phyloP scores from a whole-genome alignment of 331 rosid species.

The Arachis monticola region DNA sequence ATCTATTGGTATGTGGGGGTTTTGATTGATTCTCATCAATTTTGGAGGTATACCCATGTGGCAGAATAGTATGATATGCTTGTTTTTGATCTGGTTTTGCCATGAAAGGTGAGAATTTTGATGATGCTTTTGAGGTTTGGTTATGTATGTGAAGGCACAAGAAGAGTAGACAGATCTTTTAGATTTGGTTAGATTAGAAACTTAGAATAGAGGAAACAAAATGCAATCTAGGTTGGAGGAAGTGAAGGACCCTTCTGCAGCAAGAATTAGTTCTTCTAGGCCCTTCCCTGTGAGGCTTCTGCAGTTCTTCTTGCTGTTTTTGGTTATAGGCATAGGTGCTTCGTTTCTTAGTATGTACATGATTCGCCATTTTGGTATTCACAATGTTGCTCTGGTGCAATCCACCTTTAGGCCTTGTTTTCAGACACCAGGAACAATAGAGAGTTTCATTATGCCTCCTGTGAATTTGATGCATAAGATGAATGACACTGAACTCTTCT shows the following conservation, averaged over 20 bases:
- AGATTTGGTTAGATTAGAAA: conserved; percentile 42
- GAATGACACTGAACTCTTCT: conserved; percentile 80
- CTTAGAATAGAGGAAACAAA: conserved; percentile 37
- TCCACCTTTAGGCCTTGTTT: conserved; percentile 60
- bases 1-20: conserved; percentile 36
- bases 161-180: conserved; percentile 34
- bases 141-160: conserved; percentile 26
- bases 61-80: conserved; percentile 29
- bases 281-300: conserved; percentile 71
- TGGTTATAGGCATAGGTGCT: conserved; percentile 72
- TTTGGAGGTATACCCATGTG: conserved; percentile 30
- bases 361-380: conserved; percentile 67
- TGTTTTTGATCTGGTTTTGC: conserved; percentile 37
- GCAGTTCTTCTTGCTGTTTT: conserved; percentile 69
- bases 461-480: conserved; percentile 66
- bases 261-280: conserved; percentile 60
- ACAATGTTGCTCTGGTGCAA: conserved; percentile 50
- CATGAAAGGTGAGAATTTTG: conserved; percentile 30
- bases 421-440: conserved; percentile 51
- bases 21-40: conserved; percentile 27
- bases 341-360: conserved; percentile 79
- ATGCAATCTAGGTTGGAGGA: conserved; percentile 81
- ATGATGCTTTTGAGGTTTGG: conserved; percentile 31
- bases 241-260: conserved; percentile 67
- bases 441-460: conserved; percentile 76